Base-by-base conservation (phyloP, 116 monocot genomes). In the Cymodocea nodosa region DNA sequence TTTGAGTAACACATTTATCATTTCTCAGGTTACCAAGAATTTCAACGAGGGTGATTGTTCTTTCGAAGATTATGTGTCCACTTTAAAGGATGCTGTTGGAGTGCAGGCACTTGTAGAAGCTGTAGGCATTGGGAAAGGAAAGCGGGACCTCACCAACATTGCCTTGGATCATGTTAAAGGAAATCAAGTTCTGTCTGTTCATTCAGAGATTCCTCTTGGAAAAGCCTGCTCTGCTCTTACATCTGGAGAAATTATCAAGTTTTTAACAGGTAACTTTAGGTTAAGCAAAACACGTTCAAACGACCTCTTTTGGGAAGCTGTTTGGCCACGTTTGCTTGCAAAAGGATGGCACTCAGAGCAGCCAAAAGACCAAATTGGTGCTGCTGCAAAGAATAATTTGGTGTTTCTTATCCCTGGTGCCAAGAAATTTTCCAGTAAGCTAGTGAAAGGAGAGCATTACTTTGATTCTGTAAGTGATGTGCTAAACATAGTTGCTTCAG, bases 301-400 rank as follows among this genome's bases (percentile, higher is more conserved):
- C 66, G 93, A 89, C 76, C 81, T 93, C 30, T 93, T 93, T 71
- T 93, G 93, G 89, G 93, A 93, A 71, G 93, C 93, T 59, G 73
- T 93, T n/a, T 93, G 89, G 70, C 93, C 93, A 61, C 85, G 89
- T 50, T 57, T 93, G 54, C 83, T 93, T 10, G 86, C 79, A 65
- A 81, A 75, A 68, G 89, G 89, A 10, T 93, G 93, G 93, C 93
- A 89, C 44, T 89, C 86, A 11, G 89, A 89, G 70, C 89, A 93
- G 70, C 89, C 93, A 18, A 79, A 78, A 35, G 66, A 88, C 67
- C 35, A 62, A 18, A 55, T 35, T 13, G 66, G 59, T 57, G 36
- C 68, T 35, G 52, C 77, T 19, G 80, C 76, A 9, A 83, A 74
- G 59, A 70, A 76, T 60, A 35, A 76, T n/a, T 70, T 93, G 52